Conservation (phyloP, 2,329 filamentous ascomycete genomes). For the Kalmusia sp. region DNA sequence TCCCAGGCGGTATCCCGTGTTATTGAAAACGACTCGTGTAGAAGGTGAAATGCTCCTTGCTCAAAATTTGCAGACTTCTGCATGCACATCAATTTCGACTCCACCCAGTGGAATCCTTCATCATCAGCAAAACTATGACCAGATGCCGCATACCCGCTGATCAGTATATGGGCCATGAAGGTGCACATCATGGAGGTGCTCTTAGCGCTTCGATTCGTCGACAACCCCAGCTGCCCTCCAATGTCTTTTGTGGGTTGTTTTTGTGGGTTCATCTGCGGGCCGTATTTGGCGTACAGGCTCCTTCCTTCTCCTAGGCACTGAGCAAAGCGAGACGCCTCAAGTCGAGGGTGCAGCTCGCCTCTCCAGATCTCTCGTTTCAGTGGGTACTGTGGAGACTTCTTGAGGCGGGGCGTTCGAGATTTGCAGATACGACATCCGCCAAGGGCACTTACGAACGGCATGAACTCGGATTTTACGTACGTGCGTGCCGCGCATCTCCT, state of each 20-base stretch:
- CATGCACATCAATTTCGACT: background rate
- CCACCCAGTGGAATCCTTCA: conserved; percentile 5
- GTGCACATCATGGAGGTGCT: background rate
- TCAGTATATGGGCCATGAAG: background rate
- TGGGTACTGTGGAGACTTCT: conserved; percentile 1
- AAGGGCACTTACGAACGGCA: too few species aligned
- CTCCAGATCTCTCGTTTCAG: background rate
- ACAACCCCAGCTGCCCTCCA: background rate
- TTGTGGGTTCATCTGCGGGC: conserved; percentile 3
- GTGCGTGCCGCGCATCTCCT: too few species aligned
- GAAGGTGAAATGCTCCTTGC: background rate
- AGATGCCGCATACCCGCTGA: conserved; percentile 1
- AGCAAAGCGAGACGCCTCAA: background rate
- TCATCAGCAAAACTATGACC: background rate
- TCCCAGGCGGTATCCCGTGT: background rate
- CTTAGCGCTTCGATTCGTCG: background rate
- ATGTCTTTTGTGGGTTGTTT: background rate
- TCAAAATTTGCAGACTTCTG: background rate
- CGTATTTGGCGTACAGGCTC: background rate
- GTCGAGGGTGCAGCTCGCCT: background rate
- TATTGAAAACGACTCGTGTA: background rate
- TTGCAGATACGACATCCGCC: background rate
- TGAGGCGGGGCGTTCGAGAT: background rate
- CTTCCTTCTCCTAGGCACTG: background rate
- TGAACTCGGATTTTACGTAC: too few species aligned